Base-by-base conservation (phyloP, 345 rosid species). In the Luvunga scandens region DNA sequence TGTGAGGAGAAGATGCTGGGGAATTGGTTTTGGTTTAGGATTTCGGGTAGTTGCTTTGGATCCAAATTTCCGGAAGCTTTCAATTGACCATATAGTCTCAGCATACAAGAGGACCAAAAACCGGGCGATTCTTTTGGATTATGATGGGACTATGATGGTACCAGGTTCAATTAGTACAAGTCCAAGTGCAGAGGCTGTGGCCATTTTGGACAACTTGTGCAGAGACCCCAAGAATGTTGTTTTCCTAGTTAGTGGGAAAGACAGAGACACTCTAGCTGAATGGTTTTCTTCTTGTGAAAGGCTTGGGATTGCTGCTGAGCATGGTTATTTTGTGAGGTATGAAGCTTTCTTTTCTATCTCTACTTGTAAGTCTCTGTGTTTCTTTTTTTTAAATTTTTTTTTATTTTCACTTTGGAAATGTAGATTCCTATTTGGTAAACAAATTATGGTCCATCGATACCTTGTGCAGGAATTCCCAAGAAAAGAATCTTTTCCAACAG, bases 251-350 rank as follows among this genome's bases (percentile, higher is more conserved):
- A 95, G 99, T 53, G 97, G 91, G 69, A 93, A 90, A 86, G 98
- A 90, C 78, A 87, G 89, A 77, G 78, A 72, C 56, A 93, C 93
- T 1, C 82, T 95, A 25, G 83, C 87, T 13, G 88, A 88, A 82
- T 92, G 98, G 99, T 93, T 95, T 78, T 86, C 94, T 42, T 75
- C 86, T 2, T 92, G 94, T 66, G 89, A 86, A 79, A 85, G 81
- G 78, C 96, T 95, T 45, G 99, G 99, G 28, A 64, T 93, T 59
- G 97, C 94, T 2, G 99, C 98, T 28, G 99, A 95, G 83, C 92
- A 93, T 67, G 98, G 98, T 2, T 95, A 91, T 76, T 93, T 89
- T 75, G 57, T 90, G 81, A 92, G 97, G 99, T 91, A 84, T 82
- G 71, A 81, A 79, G 73, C 57, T 75, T 63, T 61, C 24, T 16